phyloP scores from a whole-genome alignment of 495 filamentous ascomycete genomes.

The Astrocystis sublimbata region DNA sequence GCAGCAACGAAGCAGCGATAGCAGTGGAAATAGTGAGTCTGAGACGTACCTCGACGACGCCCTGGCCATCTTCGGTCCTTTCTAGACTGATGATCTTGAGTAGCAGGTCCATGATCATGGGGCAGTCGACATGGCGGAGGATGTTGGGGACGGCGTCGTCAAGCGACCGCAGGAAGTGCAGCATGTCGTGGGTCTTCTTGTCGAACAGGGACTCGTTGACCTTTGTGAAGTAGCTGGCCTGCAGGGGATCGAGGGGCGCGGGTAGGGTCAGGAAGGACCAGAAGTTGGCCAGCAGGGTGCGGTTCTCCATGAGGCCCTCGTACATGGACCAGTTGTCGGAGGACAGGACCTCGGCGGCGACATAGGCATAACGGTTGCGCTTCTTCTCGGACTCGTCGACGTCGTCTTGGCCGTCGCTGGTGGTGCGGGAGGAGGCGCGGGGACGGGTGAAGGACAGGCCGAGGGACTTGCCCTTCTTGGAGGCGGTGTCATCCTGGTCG shows the following conservation, averaged over 20 bases:
- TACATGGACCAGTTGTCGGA: slow-evolving; percentile 96
- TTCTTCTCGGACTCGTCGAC: slow-evolving; percentile 81
- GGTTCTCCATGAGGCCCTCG: slow-evolving; percentile 87
- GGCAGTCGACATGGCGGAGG: slow-evolving; percentile 92
- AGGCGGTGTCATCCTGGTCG: slow-evolving; percentile 47
- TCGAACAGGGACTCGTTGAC: slow-evolving; percentile 96
- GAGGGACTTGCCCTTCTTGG: slow-evolving; percentile 48
- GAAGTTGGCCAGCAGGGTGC: slow-evolving; percentile 72
- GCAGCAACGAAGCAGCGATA: too few species aligned
- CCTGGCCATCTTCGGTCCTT: slow-evolving; percentile 85
- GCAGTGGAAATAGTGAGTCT: background rate
- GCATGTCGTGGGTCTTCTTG: slow-evolving; percentile 96
- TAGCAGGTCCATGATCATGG: slow-evolving; percentile 97
- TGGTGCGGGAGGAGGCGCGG: slow-evolving; percentile 40
- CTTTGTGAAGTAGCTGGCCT: slow-evolving; percentile 98
- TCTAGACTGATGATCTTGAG: slow-evolving; percentile 98
- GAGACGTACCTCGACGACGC: slow-evolving; percentile 80
- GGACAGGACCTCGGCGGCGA: slow-evolving; percentile 89
- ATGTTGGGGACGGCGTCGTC: slow-evolving; percentile 80
- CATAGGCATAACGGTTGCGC: slow-evolving; percentile 85
- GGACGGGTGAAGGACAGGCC: slow-evolving; percentile 51
- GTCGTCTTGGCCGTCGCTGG: slow-evolving; percentile 40
- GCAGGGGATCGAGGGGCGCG: slow-evolving; percentile 81
- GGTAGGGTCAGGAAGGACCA: slow-evolving; percentile 85
- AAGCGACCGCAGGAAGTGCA: slow-evolving; percentile 80